Evolutionary conservation across 306 rosid genomes (phyloP).

Genomic region (Cucumis hystrix): DNA sequence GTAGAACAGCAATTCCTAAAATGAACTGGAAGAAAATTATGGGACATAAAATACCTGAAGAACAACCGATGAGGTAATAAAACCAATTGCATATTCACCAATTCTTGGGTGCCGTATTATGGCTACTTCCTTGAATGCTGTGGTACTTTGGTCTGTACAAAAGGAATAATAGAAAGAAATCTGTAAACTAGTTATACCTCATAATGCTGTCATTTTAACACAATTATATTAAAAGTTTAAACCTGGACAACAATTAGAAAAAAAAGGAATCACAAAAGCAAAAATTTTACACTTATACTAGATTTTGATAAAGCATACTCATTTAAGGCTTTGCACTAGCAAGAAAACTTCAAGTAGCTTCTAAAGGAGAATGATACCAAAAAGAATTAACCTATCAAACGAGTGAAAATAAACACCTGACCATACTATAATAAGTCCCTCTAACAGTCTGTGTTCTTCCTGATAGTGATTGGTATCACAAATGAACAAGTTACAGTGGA

Average conservation of each 20-base stretch:
- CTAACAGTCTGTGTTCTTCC: neutral
- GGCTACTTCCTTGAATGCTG: slow-evolving; percentile 46
- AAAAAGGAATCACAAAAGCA: neutral
- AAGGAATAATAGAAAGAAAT: neutral
- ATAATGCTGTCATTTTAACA: neutral
- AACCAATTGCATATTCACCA: slow-evolving; percentile 49
- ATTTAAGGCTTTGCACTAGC: neutral
- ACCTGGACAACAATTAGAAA: neutral
- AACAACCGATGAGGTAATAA: slow-evolving; percentile 34
- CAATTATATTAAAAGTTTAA: neutral
- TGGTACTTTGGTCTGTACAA: slow-evolving; percentile 36
- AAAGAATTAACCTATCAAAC: neutral
- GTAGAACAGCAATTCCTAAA: neutral
- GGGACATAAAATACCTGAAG: slow-evolving; percentile 27
- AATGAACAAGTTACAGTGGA: neutral
- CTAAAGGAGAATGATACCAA: neutral
- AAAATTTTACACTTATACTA: neutral
- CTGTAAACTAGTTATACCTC: neutral
- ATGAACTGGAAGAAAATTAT: neutral
- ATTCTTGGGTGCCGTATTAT: slow-evolving; percentile 39
- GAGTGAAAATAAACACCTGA: neutral
- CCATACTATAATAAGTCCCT: neutral
- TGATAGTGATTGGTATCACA: neutral
- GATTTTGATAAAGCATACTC: neutral
- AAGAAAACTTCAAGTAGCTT: neutral